These are phyloP conservation scores for Auricularia cornea DNA, from an alignment of 768 basidiomycete genomes.

Conservation along the genomic window DNA sequence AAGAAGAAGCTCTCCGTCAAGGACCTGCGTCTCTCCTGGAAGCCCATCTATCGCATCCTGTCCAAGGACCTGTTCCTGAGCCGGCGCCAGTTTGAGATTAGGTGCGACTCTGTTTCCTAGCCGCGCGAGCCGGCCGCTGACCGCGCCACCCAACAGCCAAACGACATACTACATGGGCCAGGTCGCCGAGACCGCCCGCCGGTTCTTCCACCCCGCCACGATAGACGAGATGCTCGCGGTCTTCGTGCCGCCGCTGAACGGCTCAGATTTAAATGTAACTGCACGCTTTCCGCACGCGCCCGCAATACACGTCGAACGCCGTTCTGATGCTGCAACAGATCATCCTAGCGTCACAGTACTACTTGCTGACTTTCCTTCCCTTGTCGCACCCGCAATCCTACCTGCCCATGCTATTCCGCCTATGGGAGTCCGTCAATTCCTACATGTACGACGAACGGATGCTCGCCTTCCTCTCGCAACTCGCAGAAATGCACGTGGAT, in stretches of 20 bases:
- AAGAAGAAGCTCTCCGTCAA: conserved; percentile 69
- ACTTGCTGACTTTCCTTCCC: conserved; percentile 79
- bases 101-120: conserved; percentile 33
- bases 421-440: conserved; percentile 86
- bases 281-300: neutral
- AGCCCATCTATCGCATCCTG: conserved; percentile 64
- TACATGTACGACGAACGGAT: conserved; percentile 87
- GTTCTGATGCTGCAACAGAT: conserved; percentile 33
- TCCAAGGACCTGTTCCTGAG: conserved; percentile 69
- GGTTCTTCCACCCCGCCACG: conserved; percentile 85
- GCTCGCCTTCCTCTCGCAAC: conserved; percentile 69
- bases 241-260: conserved; percentile 73
- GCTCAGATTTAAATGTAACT: conserved; percentile 63
- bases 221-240: conserved; percentile 82
- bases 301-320: neutral
- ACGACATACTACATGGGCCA: conserved; percentile 72
- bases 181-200: conserved; percentile 55
- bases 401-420: conserved; percentile 70
- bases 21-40: conserved; percentile 77
- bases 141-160: conserved; percentile 35
- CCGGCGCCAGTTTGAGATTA: conserved; percentile 70
- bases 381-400: conserved; percentile 78
- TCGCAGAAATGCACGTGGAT: conserved; percentile 75
- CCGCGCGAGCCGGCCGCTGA: neutral
- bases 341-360: conserved; percentile 75